Evolutionary conservation across 2,329 filamentous ascomycete species (phyloP), one percentile per base, ranked within the genome.

Genomic region (Fusarium kyushuense): DNA sequence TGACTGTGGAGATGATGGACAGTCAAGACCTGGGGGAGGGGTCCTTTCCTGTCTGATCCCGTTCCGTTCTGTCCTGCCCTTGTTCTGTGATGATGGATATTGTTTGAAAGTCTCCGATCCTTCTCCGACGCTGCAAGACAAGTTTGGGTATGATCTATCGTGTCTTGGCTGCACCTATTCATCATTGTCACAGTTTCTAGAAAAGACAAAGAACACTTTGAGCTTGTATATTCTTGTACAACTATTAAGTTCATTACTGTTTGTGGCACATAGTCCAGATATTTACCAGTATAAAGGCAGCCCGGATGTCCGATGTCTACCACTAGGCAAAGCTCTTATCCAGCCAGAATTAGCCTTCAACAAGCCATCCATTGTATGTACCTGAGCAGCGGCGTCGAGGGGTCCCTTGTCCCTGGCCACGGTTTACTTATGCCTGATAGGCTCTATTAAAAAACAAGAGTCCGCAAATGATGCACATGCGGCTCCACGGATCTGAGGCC

Each of bases 391-490:
- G 30, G 23, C 25, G 45, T 61, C 29, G 45, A 54, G 23, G 51
- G 51, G 54, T 32, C 57, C 69, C 63, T 57, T 72, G 62, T 60
- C 63, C 63, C 46, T 63, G 52, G 42, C 58, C 56, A 58, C 53
- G n/a, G 3, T 5, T 6, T 25, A 27, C 38, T 59, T 30, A 41
- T 38, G 23, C 29, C 43, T 67, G 65, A 74, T 71, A 73, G 71
- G 69, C 49, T 70, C 71, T 72, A 56, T 29, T 72, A 42, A 53
- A 46, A 33, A 27, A 48, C n/a, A 58, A 59, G 49, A 61, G 38
- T 33, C 60, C 23, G 47, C 47, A 45, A 48, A 48, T 27, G 45
- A 58, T 27, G 43, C 29, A 66, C 45, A 48, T 54, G 42, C 52
- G 47, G 32, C 48, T 58, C 48, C 65, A 67, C 23, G 32, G 38